A percentile compares a stretch with the other conserved stretches of the same genome.
These are phyloP conservation scores for Thelonectria discophora DNA, from an alignment of 2,329 filamentous ascomycete species.

Conservation along the genomic window DNA sequence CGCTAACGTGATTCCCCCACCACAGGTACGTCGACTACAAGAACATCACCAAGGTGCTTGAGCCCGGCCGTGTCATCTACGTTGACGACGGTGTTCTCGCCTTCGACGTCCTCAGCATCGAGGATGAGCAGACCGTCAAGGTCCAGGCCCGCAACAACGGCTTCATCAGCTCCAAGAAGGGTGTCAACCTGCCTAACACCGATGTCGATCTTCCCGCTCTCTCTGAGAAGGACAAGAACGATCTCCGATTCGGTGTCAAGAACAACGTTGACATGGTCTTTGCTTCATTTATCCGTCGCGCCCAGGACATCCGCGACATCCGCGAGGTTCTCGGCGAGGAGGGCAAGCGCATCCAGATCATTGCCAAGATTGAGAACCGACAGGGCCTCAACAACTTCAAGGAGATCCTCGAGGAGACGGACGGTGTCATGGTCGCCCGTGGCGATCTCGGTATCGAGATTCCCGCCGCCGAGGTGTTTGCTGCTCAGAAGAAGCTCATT, in stretches of 20 bases:
- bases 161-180: slow-evolving; percentile 98
- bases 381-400: slow-evolving; percentile 99
- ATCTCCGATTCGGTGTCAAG: slow-evolving; percentile 95
- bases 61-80: slow-evolving; percentile 91
- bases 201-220: slow-evolving; percentile 97
- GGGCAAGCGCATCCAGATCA: slow-evolving; percentile 97
- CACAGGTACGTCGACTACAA: slow-evolving; percentile 97
- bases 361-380: slow-evolving; percentile 99
- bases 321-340: slow-evolving; percentile 89
- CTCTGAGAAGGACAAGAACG: slow-evolving; percentile 96
- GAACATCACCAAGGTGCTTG: slow-evolving; percentile 99
- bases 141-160: slow-evolving; percentile 94
- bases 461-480: slow-evolving; percentile 96
- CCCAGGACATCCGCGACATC: slow-evolving; percentile 91
- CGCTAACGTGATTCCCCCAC: slow-evolving; percentile 14
- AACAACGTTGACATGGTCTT: slow-evolving; percentile 99
- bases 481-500: slow-evolving; percentile 99
- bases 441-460: slow-evolving; percentile 97
- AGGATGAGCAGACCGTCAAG: slow-evolving; percentile 88
- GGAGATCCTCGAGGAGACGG: slow-evolving; percentile 94
- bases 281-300: slow-evolving; percentile 96
- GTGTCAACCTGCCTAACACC: slow-evolving; percentile 98
- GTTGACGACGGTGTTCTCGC: slow-evolving; percentile 98
- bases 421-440: slow-evolving; percentile 99
- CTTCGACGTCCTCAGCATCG: slow-evolving; percentile 89